Evolutionary conservation across 2,329 filamentous ascomycete species (phyloP).

Genomic region (Stagonosporopsis rhizophila): DNA sequence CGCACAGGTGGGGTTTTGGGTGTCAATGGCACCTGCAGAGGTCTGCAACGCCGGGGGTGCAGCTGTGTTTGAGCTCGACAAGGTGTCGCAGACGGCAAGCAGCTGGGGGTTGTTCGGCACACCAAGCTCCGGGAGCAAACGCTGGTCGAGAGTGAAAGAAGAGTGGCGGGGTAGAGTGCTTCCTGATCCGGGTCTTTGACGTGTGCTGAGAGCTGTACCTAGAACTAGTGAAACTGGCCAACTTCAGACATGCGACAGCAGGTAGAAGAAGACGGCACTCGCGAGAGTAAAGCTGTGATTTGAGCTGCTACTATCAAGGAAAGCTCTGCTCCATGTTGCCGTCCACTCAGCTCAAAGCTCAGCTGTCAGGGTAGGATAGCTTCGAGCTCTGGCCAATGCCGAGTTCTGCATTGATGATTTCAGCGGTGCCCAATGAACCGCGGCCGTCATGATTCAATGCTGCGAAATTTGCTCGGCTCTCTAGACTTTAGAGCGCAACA

Average conservation of each 20-base stretch:
- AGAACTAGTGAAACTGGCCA: conserved; percentile 19
- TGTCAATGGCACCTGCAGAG: conserved; percentile 21
- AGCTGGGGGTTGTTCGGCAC: conserved; percentile 17
- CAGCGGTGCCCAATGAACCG: conserved; percentile 20
- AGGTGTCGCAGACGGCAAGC: conserved; percentile 10
- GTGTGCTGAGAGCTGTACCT: conserved; percentile 20
- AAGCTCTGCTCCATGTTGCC: conserved; percentile 19
- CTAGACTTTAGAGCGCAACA: conserved; percentile 18
- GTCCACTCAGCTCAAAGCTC: conserved; percentile 19
- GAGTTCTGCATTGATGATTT: conserved; percentile 17
- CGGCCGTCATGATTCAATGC: conserved; percentile 23
- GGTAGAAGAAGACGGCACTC: conserved; percentile 14
- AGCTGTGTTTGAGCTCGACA: conserved; percentile 15
- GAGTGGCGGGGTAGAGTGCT: conserved; percentile 15
- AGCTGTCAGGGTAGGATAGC: conserved; percentile 16
- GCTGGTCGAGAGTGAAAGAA: conserved; percentile 20
- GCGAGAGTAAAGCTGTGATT: conserved; percentile 15
- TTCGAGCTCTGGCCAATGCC: conserved; percentile 19
- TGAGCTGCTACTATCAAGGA: conserved; percentile 21
- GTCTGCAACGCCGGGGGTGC: conserved; percentile 10
- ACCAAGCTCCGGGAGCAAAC: conserved; percentile 17
- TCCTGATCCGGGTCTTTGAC: conserved; percentile 20
- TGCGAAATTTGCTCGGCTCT: conserved; percentile 16
- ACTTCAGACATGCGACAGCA: conserved; percentile 18
- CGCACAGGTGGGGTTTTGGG: conserved; percentile 5